A percentile compares a stretch with the other conserved stretches of the same genome.
Conservation (phyloP, 176 grass and related monocot genomes). For the Musa beccarii region DNA sequence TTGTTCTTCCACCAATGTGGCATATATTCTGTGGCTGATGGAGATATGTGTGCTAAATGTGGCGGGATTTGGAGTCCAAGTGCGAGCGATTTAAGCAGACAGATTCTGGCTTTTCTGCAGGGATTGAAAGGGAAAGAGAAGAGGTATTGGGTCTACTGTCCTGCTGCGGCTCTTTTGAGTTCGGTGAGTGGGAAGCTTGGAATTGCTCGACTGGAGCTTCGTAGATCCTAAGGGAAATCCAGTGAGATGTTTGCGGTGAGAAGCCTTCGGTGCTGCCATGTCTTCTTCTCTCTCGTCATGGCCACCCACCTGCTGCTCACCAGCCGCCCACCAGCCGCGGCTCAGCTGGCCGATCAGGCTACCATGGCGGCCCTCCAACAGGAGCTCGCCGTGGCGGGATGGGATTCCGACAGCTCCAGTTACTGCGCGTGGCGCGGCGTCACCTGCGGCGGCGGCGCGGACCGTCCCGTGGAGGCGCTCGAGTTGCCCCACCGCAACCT, state of each 20-base stretch:
- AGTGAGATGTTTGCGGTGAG: not conserved
- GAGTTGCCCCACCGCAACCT: conserved; percentile 56
- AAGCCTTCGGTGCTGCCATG: conserved; percentile 5
- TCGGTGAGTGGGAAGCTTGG: not conserved
- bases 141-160: not conserved
- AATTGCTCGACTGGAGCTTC: not conserved
- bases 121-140: conserved; percentile 1
- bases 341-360: conserved; percentile 18
- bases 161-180: not conserved
- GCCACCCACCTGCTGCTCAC: not conserved
- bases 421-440: conserved; percentile 79
- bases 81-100: not conserved
- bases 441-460: conserved; percentile 30
- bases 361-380: conserved; percentile 59
- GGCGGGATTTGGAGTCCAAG: not conserved
- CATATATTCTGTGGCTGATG: not conserved
- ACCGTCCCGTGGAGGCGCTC: conserved; percentile 42
- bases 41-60: not conserved
- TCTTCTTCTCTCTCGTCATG: not conserved
- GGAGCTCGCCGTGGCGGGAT: conserved; percentile 44
- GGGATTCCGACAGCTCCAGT: conserved; percentile 25
- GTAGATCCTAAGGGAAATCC: not conserved
- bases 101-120: not conserved
- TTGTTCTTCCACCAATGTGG: not conserved
- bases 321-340: not conserved